Evolutionary conservation across 2,329 filamentous ascomycete species (phyloP), one percentile per base, ranked within the genome.

Genomic region (Exophiala oligosperma): DNA sequence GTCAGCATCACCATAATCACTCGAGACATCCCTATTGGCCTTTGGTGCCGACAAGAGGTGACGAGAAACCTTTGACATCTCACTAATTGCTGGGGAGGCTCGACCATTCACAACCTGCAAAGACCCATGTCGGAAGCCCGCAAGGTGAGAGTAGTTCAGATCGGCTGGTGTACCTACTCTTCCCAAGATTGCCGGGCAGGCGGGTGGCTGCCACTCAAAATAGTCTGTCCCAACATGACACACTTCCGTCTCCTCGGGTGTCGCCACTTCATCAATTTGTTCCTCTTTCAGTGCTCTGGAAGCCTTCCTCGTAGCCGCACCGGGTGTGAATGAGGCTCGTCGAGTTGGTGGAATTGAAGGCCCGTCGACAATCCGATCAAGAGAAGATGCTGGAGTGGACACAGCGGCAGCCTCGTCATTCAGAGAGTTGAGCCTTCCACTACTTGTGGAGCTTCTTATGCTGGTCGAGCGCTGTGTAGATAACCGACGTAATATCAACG

Each of bases 31-130:
- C 51, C 65, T 51, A n/a, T 49, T 56, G 14, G 40, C 51, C 43
- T 44, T 41, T 8, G 52, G 50, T 8, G 52, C 26, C 14, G 56
- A 37, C 46, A 58, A 38, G 23, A 63, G 49, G 8, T 57, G 57
- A 50, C 56, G 63, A 11, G 65, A 66, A 8, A 57, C 24, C 29
- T 61, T 64, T 7, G 65, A 65, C 4, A 60, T 32, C 28, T 67
- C 65, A 35, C 65, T 67, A n/a, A 61, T 54, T n/a, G 65, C 56
- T 29, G 66, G 66, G 12, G 66, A 68, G 1, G 65, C 59, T 35
- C 63, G 56, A 26, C 66, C 66, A 49, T 68, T 68, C 51, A 64
- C 59, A 32, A 68, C 61, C n/a, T 61, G 64, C 26, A 68, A 52
- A 24, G 62, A 63, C 4, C 65, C 65, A 23, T 62, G 58, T 35